phyloP scores from a whole-genome alignment of 169 alveolate genomes.

The Plasmodium cynomolgi region DNA sequence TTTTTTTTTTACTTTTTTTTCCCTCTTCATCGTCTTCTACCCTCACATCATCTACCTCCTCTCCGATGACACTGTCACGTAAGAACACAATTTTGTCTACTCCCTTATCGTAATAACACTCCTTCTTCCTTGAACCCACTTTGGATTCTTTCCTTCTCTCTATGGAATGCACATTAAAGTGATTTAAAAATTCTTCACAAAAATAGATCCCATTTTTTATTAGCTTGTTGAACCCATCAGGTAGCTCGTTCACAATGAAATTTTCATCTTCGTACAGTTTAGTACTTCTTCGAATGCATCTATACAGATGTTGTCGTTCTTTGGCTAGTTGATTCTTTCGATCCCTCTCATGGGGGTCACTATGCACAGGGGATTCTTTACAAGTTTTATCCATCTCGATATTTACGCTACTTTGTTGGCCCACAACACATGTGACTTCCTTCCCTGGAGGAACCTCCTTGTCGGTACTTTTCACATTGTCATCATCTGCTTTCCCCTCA shows the following conservation, averaged over 20 bases:
- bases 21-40: not conserved
- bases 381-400: not conserved
- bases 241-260: slow-evolving; percentile 10
- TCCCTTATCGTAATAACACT: slow-evolving; percentile 17
- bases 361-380: not conserved
- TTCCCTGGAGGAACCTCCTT: not conserved
- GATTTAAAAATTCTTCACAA: slow-evolving; percentile 26
- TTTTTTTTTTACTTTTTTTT: not conserved
- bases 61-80: not conserved
- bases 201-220: slow-evolving; percentile 37
- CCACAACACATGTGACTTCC: not conserved
- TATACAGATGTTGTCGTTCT: not conserved
- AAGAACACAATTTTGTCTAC: slow-evolving; percentile 3
- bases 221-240: slow-evolving; percentile 26
- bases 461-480: not conserved
- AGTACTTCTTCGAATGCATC: not conserved
- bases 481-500: not conserved
- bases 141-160: slow-evolving; percentile 14
- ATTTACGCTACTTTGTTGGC: not conserved
- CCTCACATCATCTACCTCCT: not conserved
- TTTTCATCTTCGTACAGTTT: slow-evolving; percentile 47
- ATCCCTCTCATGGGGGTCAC: not conserved
- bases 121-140: slow-evolving; percentile 26
- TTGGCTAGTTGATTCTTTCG: not conserved
- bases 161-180: slow-evolving; percentile 13